Evolutionary conservation across 129 eudicot species (phyloP).

Genomic region (Pseudognaphalium luteoalbum): DNA sequence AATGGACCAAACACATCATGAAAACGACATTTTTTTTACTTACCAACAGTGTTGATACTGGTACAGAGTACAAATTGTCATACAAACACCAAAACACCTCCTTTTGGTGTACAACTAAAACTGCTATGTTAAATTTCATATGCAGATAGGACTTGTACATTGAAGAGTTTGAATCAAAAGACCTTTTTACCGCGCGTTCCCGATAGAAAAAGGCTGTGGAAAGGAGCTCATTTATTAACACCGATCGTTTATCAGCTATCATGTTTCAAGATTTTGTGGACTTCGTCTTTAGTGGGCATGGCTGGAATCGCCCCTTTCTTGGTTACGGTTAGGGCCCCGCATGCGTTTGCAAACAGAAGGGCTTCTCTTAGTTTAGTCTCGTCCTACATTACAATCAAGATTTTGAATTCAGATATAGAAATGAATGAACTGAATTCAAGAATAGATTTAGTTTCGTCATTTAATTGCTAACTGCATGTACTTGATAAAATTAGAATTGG

Average conservation of each 20-base stretch:
- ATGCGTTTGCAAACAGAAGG: conserved; percentile 78
- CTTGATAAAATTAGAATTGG: no score
- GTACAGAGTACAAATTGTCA: conserved; percentile 28
- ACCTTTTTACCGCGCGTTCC: conserved; percentile 16
- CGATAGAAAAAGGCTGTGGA: not conserved
- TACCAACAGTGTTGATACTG: conserved; percentile 34
- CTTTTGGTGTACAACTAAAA: conserved; percentile 18
- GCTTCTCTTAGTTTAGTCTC: conserved; percentile 74
- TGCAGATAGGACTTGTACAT: conserved; percentile 25
- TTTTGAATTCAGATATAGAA: not conserved
- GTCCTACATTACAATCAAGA: conserved; percentile 49
- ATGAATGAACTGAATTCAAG: not conserved
- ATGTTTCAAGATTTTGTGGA: conserved; percentile 43
- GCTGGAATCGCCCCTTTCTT: conserved; percentile 88
- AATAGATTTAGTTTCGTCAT: not conserved
- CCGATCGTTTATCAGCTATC: conserved; percentile 12
- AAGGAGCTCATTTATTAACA: not conserved
- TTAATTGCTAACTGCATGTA: no score
- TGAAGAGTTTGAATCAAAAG: conserved; percentile 18
- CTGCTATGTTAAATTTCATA: not conserved
- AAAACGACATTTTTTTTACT: conserved; percentile 15
- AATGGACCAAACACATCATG: conserved; percentile 16
- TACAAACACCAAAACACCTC: not conserved
- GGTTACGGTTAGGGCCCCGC: conserved; percentile 83
- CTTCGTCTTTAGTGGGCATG: conserved; percentile 71